These are phyloP conservation scores for Candida tropicalis DNA, from an alignment of 1,139 yeast species.

Conservation along the genomic window DNA sequence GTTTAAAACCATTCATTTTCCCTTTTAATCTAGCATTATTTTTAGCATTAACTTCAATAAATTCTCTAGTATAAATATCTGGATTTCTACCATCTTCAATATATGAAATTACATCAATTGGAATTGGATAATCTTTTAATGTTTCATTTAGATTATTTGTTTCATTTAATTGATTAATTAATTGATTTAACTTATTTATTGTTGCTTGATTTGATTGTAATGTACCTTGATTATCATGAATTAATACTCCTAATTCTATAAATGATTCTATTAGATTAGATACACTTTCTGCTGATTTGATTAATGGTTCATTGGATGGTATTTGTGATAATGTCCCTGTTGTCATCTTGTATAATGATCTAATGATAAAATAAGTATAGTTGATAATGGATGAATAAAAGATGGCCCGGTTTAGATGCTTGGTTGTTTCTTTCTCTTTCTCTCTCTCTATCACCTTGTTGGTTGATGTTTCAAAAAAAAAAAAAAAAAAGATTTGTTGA, in stretches of 20 bases:
- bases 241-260: slow-evolving; percentile 85
- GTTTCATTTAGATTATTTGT: neutral
- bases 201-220: slow-evolving; percentile 48
- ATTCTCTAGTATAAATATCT: slow-evolving; percentile 93
- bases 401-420: too few relatives aligned
- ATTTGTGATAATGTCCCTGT: slow-evolving; percentile 12
- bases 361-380: too few relatives aligned
- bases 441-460: too few relatives aligned
- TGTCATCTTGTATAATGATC: slow-evolving; percentile 2
- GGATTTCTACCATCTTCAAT: slow-evolving; percentile 97
- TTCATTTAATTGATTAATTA: slow-evolving; percentile 40
- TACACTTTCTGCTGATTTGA: slow-evolving; percentile 58
- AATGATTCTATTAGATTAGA: slow-evolving; percentile 79
- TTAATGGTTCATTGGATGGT: slow-evolving; percentile 45
- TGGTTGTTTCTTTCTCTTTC: neutral
- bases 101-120: slow-evolving; percentile 77
- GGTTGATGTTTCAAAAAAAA: too few relatives aligned
- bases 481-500: too few relatives aligned
- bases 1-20: slow-evolving; percentile 63
- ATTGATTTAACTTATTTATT: slow-evolving; percentile 43
- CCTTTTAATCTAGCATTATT: slow-evolving; percentile 89
- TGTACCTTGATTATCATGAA: slow-evolving; percentile 92
- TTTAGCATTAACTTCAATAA: slow-evolving; percentile 87
- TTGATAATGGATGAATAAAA: too few relatives aligned
- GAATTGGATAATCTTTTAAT: slow-evolving; percentile 52